A percentile compares a stretch with the other conserved stretches of the same genome.
phyloP scores from a whole-genome alignment of 192 early-diverging fungal genomes.

The Allomyces arbusculus region DNA sequence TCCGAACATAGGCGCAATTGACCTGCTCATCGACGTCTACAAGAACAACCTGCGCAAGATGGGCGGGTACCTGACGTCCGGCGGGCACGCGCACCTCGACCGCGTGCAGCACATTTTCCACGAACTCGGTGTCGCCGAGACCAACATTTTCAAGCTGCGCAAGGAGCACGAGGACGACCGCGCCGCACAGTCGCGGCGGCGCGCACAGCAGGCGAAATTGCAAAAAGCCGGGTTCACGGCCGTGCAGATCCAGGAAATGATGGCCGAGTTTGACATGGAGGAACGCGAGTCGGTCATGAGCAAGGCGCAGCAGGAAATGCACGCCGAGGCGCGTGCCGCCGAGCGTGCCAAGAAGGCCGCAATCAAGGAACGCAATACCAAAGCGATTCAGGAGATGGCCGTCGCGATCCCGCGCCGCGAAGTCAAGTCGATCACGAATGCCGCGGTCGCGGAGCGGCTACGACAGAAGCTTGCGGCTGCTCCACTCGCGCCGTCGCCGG shows the following conservation, averaged over 20 bases:
- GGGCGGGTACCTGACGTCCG: conserved; percentile 75
- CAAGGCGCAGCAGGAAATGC: conserved; percentile 7
- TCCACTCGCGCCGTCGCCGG: conserved; percentile 13
- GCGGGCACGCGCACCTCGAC: conserved; percentile 38
- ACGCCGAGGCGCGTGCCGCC: neutral
- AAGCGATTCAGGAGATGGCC: neutral
- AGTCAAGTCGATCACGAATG: neutral
- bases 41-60: conserved; percentile 22
- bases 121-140: conserved; percentile 29
- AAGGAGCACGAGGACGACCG: conserved; percentile 14
- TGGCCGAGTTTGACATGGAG: conserved; percentile 21
- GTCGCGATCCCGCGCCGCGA: neutral
- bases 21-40: conserved; percentile 36
- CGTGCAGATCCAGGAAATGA: neutral
- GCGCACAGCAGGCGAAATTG: too few species aligned
- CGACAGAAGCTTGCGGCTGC: neutral
- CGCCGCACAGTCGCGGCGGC: too few species aligned
- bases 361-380: too few species aligned
- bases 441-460: too few species aligned
- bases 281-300: conserved; percentile 41
- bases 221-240: too few species aligned
- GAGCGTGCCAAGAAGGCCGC: neutral
- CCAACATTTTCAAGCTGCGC: conserved; percentile 20
- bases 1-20: conserved; percentile 9
- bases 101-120: conserved; percentile 20